Evolutionary conservation across 2,329 filamentous ascomycete genomes (phyloP).

Genomic region (Paraconiothyrium sp.): DNA sequence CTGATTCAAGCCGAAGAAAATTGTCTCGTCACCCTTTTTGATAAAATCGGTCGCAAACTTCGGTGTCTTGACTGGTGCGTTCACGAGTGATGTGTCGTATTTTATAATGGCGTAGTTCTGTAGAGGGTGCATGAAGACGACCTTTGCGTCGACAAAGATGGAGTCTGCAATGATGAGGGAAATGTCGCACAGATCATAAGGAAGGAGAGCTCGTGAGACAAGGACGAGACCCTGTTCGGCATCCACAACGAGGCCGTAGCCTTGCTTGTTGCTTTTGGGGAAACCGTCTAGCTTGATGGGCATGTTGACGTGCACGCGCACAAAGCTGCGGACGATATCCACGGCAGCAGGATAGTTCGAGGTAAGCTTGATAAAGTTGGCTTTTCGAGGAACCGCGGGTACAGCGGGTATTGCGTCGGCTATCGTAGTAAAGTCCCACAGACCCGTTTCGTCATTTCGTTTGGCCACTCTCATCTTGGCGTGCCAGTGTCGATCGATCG

Average conservation of each 20-base stretch:
- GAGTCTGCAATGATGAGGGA: conserved; percentile 96
- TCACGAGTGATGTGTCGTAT: conserved; percentile 92
- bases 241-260: conserved; percentile 96
- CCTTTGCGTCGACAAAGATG: conserved; percentile 91
- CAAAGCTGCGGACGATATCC: conserved; percentile 92
- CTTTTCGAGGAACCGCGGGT: conserved; percentile 76
- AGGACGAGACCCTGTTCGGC: conserved; percentile 94
- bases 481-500: conserved; percentile 95
- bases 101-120: conserved; percentile 97
- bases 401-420: conserved; percentile 81
- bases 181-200: conserved; percentile 96
- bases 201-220: conserved; percentile 92
- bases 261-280: conserved; percentile 91
- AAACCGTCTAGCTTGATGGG: conserved; percentile 98
- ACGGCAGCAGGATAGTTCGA: conserved; percentile 90
- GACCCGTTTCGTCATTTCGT: conserved; percentile 85
- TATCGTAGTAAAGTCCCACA: conserved; percentile 94
- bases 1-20: conserved; percentile 98
- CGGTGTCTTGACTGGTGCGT: conserved; percentile 91
- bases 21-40: conserved; percentile 91
- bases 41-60: conserved; percentile 82
- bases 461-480: conserved; percentile 92
- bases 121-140: conserved; percentile 93
- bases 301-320: conserved; percentile 91
- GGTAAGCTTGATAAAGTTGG: conserved; percentile 91